phyloP scores from a whole-genome alignment of 176 grass and related monocot species.

The Coix lacrymajobi region DNA sequence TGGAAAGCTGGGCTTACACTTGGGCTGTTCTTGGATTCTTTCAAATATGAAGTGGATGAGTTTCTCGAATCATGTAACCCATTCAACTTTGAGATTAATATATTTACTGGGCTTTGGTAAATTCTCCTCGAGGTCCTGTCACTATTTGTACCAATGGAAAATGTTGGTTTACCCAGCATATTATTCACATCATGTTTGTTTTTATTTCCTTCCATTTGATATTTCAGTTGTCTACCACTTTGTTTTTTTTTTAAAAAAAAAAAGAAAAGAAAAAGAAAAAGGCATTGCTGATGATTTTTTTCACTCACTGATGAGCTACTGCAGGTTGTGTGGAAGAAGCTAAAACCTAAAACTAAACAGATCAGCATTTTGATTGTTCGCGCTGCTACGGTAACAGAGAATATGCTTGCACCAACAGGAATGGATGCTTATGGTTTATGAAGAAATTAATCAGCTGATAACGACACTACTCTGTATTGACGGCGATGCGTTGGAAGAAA shows the following conservation, averaged over 20 bases:
- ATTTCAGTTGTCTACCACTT: background rate
- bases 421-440: background rate
- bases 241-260: background rate
- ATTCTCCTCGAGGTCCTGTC: background rate
- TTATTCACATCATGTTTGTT: background rate
- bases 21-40: constrained; percentile 84
- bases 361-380: background rate
- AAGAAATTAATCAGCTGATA: background rate
- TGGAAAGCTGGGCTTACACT: constrained; percentile 95
- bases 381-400: background rate
- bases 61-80: constrained; percentile 68
- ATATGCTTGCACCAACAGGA: background rate
- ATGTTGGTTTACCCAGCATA: background rate
- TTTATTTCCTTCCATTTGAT: background rate
- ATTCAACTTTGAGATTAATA: constrained; percentile 54
- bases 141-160: background rate
- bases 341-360: background rate
- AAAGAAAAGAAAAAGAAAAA: background rate
- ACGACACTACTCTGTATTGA: background rate
- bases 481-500: background rate
- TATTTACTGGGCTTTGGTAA: constrained; percentile 61
- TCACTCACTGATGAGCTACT: background rate
- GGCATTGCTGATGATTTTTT: background rate
- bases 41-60: constrained; percentile 75
- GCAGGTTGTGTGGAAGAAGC: background rate